Conservation (phyloP, 2,329 filamentous ascomycete genomes). For the Proliferodiscus dingleyae region DNA sequence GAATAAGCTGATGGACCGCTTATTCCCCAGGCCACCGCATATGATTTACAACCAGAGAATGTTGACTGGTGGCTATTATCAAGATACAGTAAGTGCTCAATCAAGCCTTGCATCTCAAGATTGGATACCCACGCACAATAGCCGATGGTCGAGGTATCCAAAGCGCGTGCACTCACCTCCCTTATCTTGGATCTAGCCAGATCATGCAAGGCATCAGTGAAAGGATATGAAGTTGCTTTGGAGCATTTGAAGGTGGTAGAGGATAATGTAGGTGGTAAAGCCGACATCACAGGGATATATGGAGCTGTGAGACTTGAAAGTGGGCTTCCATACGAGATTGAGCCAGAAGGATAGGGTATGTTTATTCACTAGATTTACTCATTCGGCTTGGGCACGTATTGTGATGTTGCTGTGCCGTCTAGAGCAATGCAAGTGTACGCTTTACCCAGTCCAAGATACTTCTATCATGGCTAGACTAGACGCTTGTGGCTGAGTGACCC, state of each 20-base stretch:
- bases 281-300: slow-evolving; percentile 6
- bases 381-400: too few relatives aligned
- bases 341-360: too few relatives aligned
- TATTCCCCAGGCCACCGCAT: background rate
- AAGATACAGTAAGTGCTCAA: background rate
- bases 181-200: slow-evolving; percentile 1
- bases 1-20: background rate
- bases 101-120: background rate
- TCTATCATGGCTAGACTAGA: background rate
- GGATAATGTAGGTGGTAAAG: background rate
- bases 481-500: slow-evolving; percentile 53
- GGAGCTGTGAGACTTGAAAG: slow-evolving; percentile 8
- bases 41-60: slow-evolving; percentile 3
- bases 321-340: slow-evolving; percentile 5
- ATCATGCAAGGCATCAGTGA: background rate
- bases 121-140: background rate
- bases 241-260: slow-evolving; percentile 4
- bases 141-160: slow-evolving; percentile 3
- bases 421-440: too few relatives aligned
- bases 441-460: background rate
- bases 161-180: background rate
- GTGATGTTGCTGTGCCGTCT: too few relatives aligned
- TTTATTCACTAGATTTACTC: too few relatives aligned
- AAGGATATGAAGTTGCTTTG: slow-evolving; percentile 3
- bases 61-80: slow-evolving; percentile 2